A percentile compares a stretch with the other conserved stretches of the same genome.
Evolutionary conservation across 768 basidiomycete genomes (phyloP).

Genomic region (Agrocybe praecox): DNA sequence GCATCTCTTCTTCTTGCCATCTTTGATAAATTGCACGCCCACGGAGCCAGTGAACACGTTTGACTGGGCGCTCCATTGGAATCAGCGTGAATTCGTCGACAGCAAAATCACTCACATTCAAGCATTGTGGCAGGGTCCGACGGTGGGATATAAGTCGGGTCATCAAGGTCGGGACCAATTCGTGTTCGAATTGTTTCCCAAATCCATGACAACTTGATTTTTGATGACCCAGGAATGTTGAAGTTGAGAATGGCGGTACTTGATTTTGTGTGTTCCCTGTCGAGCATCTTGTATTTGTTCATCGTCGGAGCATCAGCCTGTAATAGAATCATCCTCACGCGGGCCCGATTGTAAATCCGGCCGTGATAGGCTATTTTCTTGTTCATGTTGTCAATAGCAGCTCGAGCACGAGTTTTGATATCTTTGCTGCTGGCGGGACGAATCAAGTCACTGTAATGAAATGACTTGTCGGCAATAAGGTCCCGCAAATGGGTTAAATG

Average conservation of each 20-base stretch:
- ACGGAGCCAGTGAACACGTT: conserved; percentile 1
- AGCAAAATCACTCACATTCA: conserved; percentile 1
- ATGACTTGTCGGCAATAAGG: background rate
- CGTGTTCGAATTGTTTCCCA: background rate
- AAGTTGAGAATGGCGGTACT: conserved; percentile 2
- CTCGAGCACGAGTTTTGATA: background rate
- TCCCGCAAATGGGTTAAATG: background rate
- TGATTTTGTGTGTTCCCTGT: background rate
- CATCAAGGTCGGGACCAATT: background rate
- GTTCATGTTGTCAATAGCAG: background rate
- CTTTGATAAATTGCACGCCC: background rate
- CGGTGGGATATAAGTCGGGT: background rate
- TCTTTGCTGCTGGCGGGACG: background rate
- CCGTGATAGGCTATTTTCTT: background rate
- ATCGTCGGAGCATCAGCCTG: background rate
- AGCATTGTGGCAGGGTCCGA: background rate
- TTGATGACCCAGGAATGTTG: background rate
- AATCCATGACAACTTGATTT: background rate
- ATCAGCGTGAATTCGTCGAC: too few species aligned
- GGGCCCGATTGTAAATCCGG: background rate
- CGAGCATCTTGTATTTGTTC: background rate
- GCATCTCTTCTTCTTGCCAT: background rate
- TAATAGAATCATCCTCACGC: background rate
- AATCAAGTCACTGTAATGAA: background rate
- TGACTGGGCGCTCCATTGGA: background rate